These are phyloP conservation scores for Paramecium caudatum DNA, from an alignment of 73 alveolate species.

Conservation along the genomic window DNA sequence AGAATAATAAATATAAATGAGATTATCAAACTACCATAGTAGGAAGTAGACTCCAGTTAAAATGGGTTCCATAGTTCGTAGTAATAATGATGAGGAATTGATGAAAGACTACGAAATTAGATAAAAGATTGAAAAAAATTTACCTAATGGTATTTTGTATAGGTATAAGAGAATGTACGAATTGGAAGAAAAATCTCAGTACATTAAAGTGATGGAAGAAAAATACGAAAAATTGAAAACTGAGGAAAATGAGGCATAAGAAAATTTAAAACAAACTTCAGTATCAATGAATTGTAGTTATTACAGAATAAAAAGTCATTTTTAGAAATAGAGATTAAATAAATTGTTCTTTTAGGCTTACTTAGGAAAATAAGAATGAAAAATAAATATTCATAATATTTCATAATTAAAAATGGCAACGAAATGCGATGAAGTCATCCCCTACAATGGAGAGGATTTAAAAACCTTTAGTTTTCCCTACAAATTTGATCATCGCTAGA, in stretches of 20 bases:
- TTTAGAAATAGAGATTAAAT: neutral
- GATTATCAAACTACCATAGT: neutral
- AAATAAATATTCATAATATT: neutral
- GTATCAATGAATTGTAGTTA: constrained; percentile 20
- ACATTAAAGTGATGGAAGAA: neutral
- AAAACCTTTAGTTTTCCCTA: constrained; percentile 18
- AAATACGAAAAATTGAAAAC: neutral
- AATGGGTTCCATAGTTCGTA: neutral
- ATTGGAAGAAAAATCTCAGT: constrained; percentile 39
- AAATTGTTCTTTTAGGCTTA: constrained; percentile 25
- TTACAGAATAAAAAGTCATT: constrained; percentile 24
- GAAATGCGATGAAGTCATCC: constrained; percentile 12
- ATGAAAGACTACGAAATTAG: neutral
- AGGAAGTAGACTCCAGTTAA: neutral
- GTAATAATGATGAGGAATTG: constrained; percentile 8
- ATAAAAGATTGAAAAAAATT: neutral
- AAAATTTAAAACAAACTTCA: neutral
- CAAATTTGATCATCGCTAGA: constrained; percentile 49
- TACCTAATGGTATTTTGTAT: constrained; percentile 26
- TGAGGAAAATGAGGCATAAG: constrained; percentile 33
- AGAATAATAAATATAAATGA: constrained; percentile 8
- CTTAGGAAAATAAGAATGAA: constrained; percentile 12
- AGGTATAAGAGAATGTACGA: constrained; percentile 12
- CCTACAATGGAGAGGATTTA: constrained; percentile 45
- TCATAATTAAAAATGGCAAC: constrained; percentile 4